Percentiles rank a stretch among this genome's conserved stretches.
phyloP scores from a whole-genome alignment of 148 eudicot genomes.

The Heliamphora exappendiculata region DNA sequence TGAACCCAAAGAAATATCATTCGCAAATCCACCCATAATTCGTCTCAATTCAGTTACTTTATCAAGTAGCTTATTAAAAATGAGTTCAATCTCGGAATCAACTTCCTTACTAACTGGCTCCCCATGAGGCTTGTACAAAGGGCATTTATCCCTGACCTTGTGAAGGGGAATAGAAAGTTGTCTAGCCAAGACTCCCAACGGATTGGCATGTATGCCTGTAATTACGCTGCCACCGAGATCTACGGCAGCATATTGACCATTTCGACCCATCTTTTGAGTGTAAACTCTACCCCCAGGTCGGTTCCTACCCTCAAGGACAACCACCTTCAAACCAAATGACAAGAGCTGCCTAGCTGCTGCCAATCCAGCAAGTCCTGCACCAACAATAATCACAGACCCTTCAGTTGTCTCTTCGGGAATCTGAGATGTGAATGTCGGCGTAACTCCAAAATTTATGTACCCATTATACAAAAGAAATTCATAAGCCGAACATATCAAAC shows the following conservation, averaged over 20 bases:
- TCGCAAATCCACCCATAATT: constrained; percentile 63
- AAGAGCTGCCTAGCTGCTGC: constrained; percentile 92
- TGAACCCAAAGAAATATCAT: constrained; percentile 67
- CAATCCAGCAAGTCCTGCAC: constrained; percentile 91
- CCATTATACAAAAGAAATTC: constrained; percentile 80
- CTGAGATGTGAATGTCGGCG: constrained; percentile 43
- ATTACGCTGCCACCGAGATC: constrained; percentile 95
- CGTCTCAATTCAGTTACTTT: constrained; percentile 70
- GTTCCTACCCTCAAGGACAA: constrained; percentile 78
- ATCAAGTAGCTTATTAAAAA: constrained; percentile 70
- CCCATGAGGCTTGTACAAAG: constrained; percentile 82
- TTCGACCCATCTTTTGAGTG: constrained; percentile 69
- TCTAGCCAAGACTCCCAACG: constrained; percentile 85
- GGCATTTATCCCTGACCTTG: constrained; percentile 84
- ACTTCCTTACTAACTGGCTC: constrained; percentile 42
- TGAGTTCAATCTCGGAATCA: constrained; percentile 55
- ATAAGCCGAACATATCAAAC: constrained; percentile 67
- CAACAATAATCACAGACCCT: constrained; percentile 78
- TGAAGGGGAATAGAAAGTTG: constrained; percentile 85
- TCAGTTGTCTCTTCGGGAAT: constrained; percentile 59
- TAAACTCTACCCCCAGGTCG: constrained; percentile 94
- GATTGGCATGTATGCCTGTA: constrained; percentile 92
- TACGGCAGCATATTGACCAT: constrained; percentile 56
- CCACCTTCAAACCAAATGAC: constrained; percentile 75
- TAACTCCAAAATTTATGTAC: constrained; percentile 85